phyloP scores from a whole-genome alignment of 176 grass and related monocot species.

The Cenchrus americanus region DNA sequence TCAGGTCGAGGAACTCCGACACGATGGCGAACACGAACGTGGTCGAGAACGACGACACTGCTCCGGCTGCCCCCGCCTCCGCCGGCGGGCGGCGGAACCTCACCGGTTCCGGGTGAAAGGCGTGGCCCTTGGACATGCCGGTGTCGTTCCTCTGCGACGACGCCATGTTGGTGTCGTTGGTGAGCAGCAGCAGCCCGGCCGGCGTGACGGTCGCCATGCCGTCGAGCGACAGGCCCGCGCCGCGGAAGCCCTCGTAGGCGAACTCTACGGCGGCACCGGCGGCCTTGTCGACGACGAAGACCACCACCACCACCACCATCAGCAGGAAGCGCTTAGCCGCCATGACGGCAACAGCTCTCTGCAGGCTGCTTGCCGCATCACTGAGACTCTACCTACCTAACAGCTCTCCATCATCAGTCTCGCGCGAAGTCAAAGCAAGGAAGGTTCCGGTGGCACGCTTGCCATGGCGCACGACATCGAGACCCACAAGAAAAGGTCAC shows the following conservation, averaged over 20 bases:
- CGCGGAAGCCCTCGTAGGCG: constrained; percentile 42
- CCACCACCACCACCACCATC: neutral
- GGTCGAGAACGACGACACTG: constrained; percentile 44
- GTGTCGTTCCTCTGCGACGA: constrained; percentile 38
- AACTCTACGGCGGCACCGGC: constrained; percentile 14
- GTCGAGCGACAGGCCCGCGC: constrained; percentile 30
- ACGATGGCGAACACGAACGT: constrained; percentile 60
- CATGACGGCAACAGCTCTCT: constrained; percentile 11
- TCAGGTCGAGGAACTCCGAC: constrained; percentile 49
- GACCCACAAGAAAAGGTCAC: neutral
- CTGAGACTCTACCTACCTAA: too few relatives aligned
- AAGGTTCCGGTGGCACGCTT: neutral
- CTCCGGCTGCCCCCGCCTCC: neutral
- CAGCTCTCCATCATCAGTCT: neutral
- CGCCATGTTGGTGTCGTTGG: constrained; percentile 48
- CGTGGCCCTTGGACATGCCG: constrained; percentile 49
- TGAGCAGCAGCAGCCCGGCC: constrained; percentile 47
- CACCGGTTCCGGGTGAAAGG: constrained; percentile 40
- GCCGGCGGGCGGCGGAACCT: neutral
- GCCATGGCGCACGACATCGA: neutral
- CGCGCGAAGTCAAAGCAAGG: neutral
- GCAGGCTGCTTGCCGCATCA: neutral
- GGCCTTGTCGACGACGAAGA: neutral
- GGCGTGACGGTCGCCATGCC: constrained; percentile 44
- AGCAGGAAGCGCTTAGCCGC: neutral